phyloP scores from a whole-genome alignment of 2,329 filamentous ascomycete genomes.

The Exophiala oligosperma region DNA sequence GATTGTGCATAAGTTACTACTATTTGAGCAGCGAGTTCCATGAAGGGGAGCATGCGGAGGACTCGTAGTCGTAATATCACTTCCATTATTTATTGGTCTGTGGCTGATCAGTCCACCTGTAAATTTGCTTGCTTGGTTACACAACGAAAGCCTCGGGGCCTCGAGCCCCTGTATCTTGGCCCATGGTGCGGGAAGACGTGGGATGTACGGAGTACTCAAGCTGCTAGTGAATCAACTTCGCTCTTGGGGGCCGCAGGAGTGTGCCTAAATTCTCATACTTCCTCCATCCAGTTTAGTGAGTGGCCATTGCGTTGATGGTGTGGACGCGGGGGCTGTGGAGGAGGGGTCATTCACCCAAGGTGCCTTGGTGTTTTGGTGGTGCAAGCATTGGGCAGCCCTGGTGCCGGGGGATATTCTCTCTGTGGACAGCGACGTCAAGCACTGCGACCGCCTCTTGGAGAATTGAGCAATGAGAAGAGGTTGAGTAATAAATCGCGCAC shows the following conservation, averaged over 20 bases:
- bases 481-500: conserved; percentile 16
- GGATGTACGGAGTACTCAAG: not conserved
- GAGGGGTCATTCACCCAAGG: not conserved
- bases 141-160: not conserved
- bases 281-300: too few species aligned
- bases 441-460: not conserved
- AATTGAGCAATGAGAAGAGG: not conserved
- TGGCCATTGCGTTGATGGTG: not conserved
- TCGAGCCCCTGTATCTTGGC: not conserved
- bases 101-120: not conserved
- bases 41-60: not conserved
- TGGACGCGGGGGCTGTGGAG: not conserved
- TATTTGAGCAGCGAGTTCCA: not conserved
- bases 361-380: not conserved
- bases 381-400: not conserved
- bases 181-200: not conserved
- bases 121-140: not conserved
- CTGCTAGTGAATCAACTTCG: not conserved
- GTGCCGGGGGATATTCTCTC: not conserved
- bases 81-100: not conserved
- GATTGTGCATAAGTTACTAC: not conserved
- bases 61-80: not conserved
- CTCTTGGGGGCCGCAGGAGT: not conserved
- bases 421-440: conserved; percentile 7
- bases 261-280: too few species aligned